These are phyloP conservation scores for Pseudogymnoascus sp. DNA, from an alignment of 2,329 filamentous ascomycete species.

Conservation along the genomic window DNA sequence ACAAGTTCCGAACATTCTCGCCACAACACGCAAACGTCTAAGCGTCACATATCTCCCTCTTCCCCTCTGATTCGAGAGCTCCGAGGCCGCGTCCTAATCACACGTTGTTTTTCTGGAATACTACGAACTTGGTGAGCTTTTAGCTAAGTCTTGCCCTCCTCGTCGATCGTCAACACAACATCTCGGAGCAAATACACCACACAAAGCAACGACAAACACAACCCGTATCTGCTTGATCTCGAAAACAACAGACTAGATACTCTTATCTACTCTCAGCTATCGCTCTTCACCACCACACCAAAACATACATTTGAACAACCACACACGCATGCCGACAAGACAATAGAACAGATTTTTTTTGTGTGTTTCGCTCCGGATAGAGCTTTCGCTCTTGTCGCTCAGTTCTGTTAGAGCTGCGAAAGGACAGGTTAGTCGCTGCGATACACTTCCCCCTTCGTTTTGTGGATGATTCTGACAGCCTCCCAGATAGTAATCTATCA, in stretches of 20 bases:
- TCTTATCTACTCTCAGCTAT: background rate
- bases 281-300: background rate
- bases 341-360: constrained; percentile 11
- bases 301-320: background rate
- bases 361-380: constrained; percentile 13
- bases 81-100: background rate
- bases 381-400: constrained; percentile 20
- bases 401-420: constrained; percentile 14
- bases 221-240: constrained; percentile 3
- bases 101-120: constrained; percentile 4
- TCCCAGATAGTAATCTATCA: constrained; percentile 8
- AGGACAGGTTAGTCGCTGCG: constrained; percentile 11
- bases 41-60: background rate
- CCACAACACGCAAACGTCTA: constrained; percentile 1
- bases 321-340: constrained; percentile 14
- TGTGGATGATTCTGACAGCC: background rate
- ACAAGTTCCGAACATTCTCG: background rate
- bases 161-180: constrained; percentile 11
- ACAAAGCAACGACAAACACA: constrained; percentile 5
- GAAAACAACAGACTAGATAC: background rate
- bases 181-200: background rate
- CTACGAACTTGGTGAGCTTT: constrained; percentile 15
- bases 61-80: background rate
- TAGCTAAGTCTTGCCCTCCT: constrained; percentile 16
- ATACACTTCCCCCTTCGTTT: background rate